Evolutionary conservation across 768 basidiomycete genomes (phyloP).

Genomic region (Leccinellum rugosiceps): DNA sequence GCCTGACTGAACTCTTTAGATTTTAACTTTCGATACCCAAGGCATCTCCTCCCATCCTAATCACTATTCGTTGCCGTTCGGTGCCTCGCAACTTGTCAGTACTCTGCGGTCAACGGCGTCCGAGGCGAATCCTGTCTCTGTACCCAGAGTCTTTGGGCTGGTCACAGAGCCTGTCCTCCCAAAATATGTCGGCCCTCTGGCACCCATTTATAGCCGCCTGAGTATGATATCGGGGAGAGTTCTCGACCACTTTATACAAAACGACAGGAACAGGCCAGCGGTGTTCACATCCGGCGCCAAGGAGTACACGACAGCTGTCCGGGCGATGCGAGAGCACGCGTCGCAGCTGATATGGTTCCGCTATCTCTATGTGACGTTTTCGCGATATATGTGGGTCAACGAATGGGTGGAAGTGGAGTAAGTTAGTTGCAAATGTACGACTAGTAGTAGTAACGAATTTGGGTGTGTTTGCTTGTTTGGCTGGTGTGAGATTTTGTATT

Average conservation of each 20-base stretch:
- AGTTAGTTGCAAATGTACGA: background rate
- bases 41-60: slow-evolving; percentile 89
- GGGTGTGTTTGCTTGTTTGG: slow-evolving; percentile 30
- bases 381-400: slow-evolving; percentile 92
- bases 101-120: slow-evolving; percentile 29
- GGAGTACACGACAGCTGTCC: slow-evolving; percentile 54
- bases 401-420: slow-evolving; percentile 59
- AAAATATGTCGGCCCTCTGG: slow-evolving; percentile 65
- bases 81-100: slow-evolving; percentile 45
- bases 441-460: background rate
- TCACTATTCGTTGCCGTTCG: slow-evolving; percentile 67
- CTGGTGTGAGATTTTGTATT: slow-evolving; percentile 19
- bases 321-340: slow-evolving; percentile 69
- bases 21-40: slow-evolving; percentile 76
- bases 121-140: slow-evolving; percentile 27
- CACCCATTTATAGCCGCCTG: slow-evolving; percentile 49
- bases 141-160: slow-evolving; percentile 53
- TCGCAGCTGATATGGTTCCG: slow-evolving; percentile 89
- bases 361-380: slow-evolving; percentile 76
- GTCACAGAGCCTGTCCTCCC: slow-evolving; percentile 49
- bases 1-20: slow-evolving; percentile 39
- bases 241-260: slow-evolving; percentile 3
- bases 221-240: slow-evolving; percentile 26
- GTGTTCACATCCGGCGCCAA: slow-evolving; percentile 56
- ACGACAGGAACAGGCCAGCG: slow-evolving; percentile 1